Percentiles rank a stretch among this genome's conserved stretches.
phyloP scores from a whole-genome alignment of 2,329 filamentous ascomycete genomes.

The Xylariales sp. region DNA sequence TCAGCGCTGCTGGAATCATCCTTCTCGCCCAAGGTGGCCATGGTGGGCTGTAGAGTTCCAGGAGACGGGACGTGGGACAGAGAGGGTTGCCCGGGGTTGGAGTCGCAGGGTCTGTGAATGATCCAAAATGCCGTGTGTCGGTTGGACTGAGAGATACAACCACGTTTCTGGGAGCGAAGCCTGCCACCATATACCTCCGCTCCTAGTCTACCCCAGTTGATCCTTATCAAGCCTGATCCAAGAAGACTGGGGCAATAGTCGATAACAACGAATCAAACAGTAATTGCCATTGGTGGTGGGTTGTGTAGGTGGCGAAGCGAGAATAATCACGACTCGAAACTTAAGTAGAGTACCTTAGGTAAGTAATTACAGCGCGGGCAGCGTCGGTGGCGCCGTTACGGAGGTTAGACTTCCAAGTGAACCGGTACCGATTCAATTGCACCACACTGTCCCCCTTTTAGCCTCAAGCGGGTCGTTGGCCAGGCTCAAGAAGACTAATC shows the following conservation, averaged over 20 bases:
- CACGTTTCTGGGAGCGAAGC: background rate
- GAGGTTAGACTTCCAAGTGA: background rate
- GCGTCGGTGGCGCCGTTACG: slow-evolving; percentile 4
- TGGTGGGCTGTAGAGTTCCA: too few species aligned
- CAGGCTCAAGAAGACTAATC: background rate
- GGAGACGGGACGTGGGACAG: background rate
- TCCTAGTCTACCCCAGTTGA: slow-evolving; percentile 2
- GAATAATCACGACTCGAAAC: background rate
- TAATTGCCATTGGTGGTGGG: slow-evolving; percentile 8
- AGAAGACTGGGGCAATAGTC: background rate
- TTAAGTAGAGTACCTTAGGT: background rate
- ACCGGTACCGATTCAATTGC: background rate
- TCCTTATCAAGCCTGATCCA: slow-evolving; percentile 1
- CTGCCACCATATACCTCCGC: slow-evolving; percentile 1
- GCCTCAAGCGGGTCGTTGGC: background rate
- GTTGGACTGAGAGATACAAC: background rate
- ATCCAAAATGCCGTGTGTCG: too few species aligned
- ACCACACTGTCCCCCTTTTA: background rate
- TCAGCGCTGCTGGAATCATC: slow-evolving; percentile 7
- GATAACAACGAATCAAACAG: background rate
- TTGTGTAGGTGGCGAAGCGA: background rate
- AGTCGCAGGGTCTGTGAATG: background rate
- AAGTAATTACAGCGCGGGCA: background rate
- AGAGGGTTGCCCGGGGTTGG: background rate
- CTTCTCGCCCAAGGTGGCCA: slow-evolving; percentile 11